Base-by-base conservation (phyloP, 2,329 filamentous ascomycete genomes). In the Colletotrichum phormii region DNA sequence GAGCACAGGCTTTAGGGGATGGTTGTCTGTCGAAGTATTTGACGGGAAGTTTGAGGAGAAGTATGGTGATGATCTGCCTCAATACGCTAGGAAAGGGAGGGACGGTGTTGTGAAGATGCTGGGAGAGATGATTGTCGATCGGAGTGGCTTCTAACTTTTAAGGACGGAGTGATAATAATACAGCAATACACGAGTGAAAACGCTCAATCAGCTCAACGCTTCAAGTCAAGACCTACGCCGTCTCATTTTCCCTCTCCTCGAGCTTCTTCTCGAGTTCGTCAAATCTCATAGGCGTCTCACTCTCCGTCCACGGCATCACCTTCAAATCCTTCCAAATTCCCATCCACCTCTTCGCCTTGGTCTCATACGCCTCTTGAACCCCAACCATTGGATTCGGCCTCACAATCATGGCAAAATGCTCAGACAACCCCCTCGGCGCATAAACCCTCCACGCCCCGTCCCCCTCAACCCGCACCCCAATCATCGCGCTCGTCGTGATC, bases 11-110 rank as follows among this genome's bases (percentile, higher is more conserved):
- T 93, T 93, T 73, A 81, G 88, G 54, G 89, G 88, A 0, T 94
- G 89, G 88, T 88, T 94, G 74, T 91, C 89, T 0, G 88, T 93
- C 71, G 92, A 94, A 80, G 89, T 94, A 0, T 81, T 81, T 76
- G 80, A 82, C 49, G 79, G 79, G 9, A 59, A 65, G 60, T 81
- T 80, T 33, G 75, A 77, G 65, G 67, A 77, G 22, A 81, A 80
- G 71, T 81, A 79, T 35, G 79, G 78, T 0, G 76, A 80, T 24
- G 77, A 81, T 35, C 37, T 82, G 62, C 63, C 57, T 15, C 53
- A 51, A 35, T 82, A 76, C 51, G 77, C 78, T 1, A 75, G 75
- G 13, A 79, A 77, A 67, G 79, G 75, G 1, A 72, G 29, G 57
- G 75, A 76, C 2, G 63, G 22, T 0, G 68, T 74, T 4, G 64